A percentile compares a stretch with the other conserved stretches of the same genome.
Conservation (phyloP, 805 yeast species). For the Spathaspora hagerdaliae region DNA sequence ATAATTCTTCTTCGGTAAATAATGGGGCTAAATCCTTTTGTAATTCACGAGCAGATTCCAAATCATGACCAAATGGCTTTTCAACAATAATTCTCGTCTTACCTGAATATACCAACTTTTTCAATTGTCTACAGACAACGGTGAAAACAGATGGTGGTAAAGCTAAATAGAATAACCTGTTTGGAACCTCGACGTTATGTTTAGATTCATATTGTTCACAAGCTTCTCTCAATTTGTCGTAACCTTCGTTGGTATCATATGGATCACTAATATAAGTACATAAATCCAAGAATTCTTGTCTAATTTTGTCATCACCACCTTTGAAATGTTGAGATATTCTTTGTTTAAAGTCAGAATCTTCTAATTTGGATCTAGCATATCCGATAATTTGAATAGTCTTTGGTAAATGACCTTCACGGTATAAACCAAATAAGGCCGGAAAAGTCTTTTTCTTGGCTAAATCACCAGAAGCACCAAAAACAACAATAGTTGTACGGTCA, state of each 20-base stretch:
- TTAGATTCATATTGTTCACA: conserved; percentile 59
- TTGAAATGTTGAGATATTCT: conserved; percentile 65
- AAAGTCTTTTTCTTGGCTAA: conserved; percentile 93
- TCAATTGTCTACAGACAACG: conserved; percentile 69
- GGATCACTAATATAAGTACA: conserved; percentile 71
- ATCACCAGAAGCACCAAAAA: conserved; percentile 95
- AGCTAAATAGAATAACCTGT: conserved; percentile 88
- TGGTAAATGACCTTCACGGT: conserved; percentile 67
- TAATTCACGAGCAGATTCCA: conserved; percentile 70
- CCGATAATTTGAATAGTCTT: conserved; percentile 73
- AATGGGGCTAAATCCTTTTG: conserved; percentile 78
- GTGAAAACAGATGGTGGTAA: conserved; percentile 92
- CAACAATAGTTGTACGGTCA: conserved; percentile 68
- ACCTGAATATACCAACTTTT: conserved; percentile 65
- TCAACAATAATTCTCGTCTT: conserved; percentile 80
- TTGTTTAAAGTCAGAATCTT: conserved; percentile 60
- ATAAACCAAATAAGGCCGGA: conserved; percentile 76
- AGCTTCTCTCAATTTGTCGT: conserved; percentile 46
- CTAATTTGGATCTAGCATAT: conserved; percentile 81
- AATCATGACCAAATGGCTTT: conserved; percentile 96
- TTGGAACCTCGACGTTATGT: conserved; percentile 46
- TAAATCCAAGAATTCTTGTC: conserved; percentile 62
- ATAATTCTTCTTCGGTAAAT: conserved; percentile 86
- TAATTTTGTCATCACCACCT: conserved; percentile 37
- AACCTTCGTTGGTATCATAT: conserved; percentile 81